Percentiles rank a stretch among this genome's conserved stretches.
Conservation (phyloP, 441 rosid species). For the Erodium trifolium region DNA sequence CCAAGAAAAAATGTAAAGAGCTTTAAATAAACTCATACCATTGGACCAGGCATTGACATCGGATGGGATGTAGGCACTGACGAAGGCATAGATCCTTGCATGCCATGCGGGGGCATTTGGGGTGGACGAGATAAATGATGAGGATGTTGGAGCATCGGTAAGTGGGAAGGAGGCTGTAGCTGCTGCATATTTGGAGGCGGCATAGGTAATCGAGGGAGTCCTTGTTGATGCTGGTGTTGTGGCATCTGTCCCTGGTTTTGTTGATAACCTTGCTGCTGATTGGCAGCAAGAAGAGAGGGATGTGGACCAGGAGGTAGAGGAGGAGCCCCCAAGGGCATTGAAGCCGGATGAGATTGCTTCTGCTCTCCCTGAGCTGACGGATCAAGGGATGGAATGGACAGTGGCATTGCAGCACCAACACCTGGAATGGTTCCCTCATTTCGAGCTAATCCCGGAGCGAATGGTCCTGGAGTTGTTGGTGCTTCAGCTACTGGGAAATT, state of each 20-base stretch:
- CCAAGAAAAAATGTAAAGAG: neutral
- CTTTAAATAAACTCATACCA: slow-evolving; percentile 41
- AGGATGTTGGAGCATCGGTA: slow-evolving; percentile 67
- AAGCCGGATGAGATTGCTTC: slow-evolving; percentile 52
- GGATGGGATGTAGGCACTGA: slow-evolving; percentile 50
- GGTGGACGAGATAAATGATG: slow-evolving; percentile 57
- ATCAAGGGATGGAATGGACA: slow-evolving; percentile 59
- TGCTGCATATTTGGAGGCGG: slow-evolving; percentile 75
- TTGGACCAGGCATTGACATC: slow-evolving; percentile 57
- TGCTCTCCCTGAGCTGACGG: slow-evolving; percentile 73
- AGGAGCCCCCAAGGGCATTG: slow-evolving; percentile 71
- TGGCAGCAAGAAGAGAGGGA: slow-evolving; percentile 68
- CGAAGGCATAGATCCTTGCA: slow-evolving; percentile 48
- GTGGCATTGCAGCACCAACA: slow-evolving; percentile 77
- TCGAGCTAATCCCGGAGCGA: slow-evolving; percentile 66
- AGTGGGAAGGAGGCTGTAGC: slow-evolving; percentile 76
- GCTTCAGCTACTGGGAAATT: slow-evolving; percentile 60
- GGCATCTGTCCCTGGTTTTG: slow-evolving; percentile 59
- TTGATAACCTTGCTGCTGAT: slow-evolving; percentile 82
- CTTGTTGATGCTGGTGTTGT: slow-evolving; percentile 61
- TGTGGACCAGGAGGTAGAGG: slow-evolving; percentile 98
- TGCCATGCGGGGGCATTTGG: slow-evolving; percentile 58
- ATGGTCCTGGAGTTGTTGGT: slow-evolving; percentile 70
- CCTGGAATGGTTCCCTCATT: slow-evolving; percentile 97
- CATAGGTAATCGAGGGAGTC: slow-evolving; percentile 55